Percentiles rank a stretch among this genome's conserved stretches.
Evolutionary conservation across 805 yeast genomes (phyloP).

Genomic region (Cyberlindnera sargentensis): DNA sequence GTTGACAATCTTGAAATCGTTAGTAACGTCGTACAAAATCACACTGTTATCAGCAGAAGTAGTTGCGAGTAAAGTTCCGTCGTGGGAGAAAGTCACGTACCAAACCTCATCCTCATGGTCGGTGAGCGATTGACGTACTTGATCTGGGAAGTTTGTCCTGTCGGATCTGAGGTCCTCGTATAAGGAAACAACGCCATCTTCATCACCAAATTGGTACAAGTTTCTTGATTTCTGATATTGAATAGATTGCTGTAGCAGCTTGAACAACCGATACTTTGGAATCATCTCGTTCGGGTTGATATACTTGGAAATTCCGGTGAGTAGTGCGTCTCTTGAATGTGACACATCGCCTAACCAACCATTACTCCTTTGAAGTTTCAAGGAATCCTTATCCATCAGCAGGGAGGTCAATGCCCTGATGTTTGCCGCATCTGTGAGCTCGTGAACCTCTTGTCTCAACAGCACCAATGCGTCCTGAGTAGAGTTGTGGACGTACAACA

Average conservation of each 20-base stretch:
- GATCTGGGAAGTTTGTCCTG: conserved; percentile 38
- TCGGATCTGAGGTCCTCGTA: conserved; percentile 31
- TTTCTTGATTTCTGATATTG: conserved; percentile 36
- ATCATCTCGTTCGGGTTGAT: conserved; percentile 47
- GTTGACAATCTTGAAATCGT: conserved; percentile 33
- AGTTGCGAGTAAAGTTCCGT: conserved; percentile 70
- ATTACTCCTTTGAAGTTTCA: conserved; percentile 17
- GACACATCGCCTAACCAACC: conserved; percentile 26
- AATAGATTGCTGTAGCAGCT: conserved; percentile 45
- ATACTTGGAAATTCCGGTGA: conserved; percentile 35
- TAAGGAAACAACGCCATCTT: conserved; percentile 20
- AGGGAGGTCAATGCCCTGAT: conserved; percentile 25
- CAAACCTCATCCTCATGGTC: conserved; percentile 74
- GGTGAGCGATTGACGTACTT: conserved; percentile 36
- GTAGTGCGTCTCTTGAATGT: conserved; percentile 33
- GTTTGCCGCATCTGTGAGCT: conserved; percentile 19
- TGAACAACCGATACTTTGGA: conserved; percentile 44
- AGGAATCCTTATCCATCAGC: conserved; percentile 21
- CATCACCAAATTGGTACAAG: conserved; percentile 28
- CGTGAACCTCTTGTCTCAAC: conserved; percentile 30
- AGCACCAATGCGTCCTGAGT: conserved; percentile 29
- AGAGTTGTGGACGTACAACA: conserved; percentile 27
- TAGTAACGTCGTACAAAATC: conserved; percentile 55
- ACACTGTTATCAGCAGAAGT: conserved; percentile 64
- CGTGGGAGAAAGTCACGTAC: conserved; percentile 72